phyloP scores from a whole-genome alignment of 2,329 filamentous ascomycete species.

The Pseudocercospora pini-densiflorae region DNA sequence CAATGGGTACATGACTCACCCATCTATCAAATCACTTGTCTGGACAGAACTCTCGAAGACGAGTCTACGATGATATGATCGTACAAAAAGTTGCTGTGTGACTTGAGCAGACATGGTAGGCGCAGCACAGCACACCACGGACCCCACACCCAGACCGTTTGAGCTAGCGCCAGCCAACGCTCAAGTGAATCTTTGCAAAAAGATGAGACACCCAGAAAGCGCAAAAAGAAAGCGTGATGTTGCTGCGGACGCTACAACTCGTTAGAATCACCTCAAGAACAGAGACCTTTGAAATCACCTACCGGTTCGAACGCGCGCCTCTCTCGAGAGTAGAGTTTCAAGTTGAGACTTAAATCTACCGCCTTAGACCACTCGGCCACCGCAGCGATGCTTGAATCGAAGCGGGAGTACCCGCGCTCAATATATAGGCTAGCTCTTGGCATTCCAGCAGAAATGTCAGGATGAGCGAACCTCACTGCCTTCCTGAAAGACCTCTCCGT shows the following conservation, averaged over 20 bases:
- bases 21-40: not conserved
- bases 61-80: not conserved
- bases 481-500: not conserved
- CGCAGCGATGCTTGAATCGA: slow-evolving; percentile 20
- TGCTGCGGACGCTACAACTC: not conserved
- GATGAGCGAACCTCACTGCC: too few species aligned
- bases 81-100: not conserved
- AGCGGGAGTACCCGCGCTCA: slow-evolving; percentile 15
- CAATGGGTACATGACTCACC: not conserved
- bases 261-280: not conserved
- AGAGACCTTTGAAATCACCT: slow-evolving; percentile 7
- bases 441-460: not conserved
- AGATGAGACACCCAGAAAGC: not conserved
- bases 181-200: not conserved
- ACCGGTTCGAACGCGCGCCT: slow-evolving; percentile 37
- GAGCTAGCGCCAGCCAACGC: not conserved
- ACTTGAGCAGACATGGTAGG: not conserved
- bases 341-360: slow-evolving; percentile 36
- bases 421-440: slow-evolving; percentile 14
- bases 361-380: slow-evolving; percentile 41
- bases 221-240: not conserved
- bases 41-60: not conserved
- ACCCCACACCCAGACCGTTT: not conserved
- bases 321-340: slow-evolving; percentile 35
- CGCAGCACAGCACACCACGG: not conserved